Percentiles rank a stretch among this genome's conserved stretches.
phyloP scores from a whole-genome alignment of 805 yeast species.

The Lipomyces anomalus region DNA sequence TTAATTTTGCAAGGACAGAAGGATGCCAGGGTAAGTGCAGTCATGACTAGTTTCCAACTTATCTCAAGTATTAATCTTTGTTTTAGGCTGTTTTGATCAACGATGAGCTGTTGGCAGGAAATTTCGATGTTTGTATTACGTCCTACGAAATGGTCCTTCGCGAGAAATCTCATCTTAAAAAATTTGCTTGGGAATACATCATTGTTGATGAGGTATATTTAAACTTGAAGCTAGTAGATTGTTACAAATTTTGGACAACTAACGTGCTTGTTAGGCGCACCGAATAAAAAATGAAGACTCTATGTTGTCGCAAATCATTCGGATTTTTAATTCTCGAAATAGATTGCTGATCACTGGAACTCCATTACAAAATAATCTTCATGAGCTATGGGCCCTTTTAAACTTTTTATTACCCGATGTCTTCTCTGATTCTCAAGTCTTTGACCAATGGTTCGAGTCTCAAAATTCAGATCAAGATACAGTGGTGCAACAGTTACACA shows the following conservation, averaged over 20 bases:
- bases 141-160: constrained; percentile 91
- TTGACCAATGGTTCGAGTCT: constrained; percentile 86
- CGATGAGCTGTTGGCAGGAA: constrained; percentile 55
- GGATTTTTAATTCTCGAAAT: constrained; percentile 79
- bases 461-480: constrained; percentile 57
- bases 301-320: constrained; percentile 83
- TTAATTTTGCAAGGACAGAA: constrained; percentile 85
- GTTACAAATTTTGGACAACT: no score
- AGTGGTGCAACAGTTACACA: constrained; percentile 82
- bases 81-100: constrained; percentile 47
- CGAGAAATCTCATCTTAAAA: constrained; percentile 74
- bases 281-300: constrained; percentile 93
- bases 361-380: constrained; percentile 89
- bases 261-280: constrained; percentile 72
- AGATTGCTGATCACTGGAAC: constrained; percentile 91
- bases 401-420: constrained; percentile 91
- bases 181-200: constrained; percentile 87
- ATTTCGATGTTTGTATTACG: constrained; percentile 85
- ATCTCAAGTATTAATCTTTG: no score
- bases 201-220: constrained; percentile 73
- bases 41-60: no score
- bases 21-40: constrained; percentile 62
- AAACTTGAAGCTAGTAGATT: no score
- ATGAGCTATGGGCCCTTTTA: constrained; percentile 91
- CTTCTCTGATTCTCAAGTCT: constrained; percentile 82